Evolutionary conservation across 2,329 filamentous ascomycete genomes (phyloP).

Genomic region (Fusarium euwallaceae): DNA sequence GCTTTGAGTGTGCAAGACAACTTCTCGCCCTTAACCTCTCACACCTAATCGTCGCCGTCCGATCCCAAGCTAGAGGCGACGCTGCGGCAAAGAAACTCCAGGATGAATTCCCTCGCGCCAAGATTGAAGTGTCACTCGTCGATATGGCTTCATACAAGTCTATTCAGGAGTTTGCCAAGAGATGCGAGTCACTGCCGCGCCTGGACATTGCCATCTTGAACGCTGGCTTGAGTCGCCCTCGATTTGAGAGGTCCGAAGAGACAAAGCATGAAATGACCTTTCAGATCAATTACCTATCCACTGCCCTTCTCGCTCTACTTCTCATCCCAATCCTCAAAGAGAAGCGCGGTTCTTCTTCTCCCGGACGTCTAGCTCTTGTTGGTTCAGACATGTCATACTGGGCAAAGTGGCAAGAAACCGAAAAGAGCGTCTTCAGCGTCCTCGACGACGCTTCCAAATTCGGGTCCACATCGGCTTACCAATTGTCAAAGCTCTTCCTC

Average conservation of each 20-base stretch:
- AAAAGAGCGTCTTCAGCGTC: slow-evolving; percentile 41
- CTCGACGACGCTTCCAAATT: slow-evolving; percentile 37
- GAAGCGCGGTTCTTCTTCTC: slow-evolving; percentile 33
- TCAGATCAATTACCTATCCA: slow-evolving; percentile 58
- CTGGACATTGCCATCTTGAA: slow-evolving; percentile 63
- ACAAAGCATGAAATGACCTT: slow-evolving; percentile 57
- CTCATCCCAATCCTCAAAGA: slow-evolving; percentile 51
- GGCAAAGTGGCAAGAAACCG: slow-evolving; percentile 37
- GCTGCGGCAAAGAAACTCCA: slow-evolving; percentile 48
- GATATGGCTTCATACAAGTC: slow-evolving; percentile 63
- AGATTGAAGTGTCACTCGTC: slow-evolving; percentile 61
- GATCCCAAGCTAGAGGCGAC: slow-evolving; percentile 59
- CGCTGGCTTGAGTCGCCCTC: slow-evolving; percentile 53
- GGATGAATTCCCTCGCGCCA: slow-evolving; percentile 48
- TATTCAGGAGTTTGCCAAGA: slow-evolving; percentile 55
- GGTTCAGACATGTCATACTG: slow-evolving; percentile 50
- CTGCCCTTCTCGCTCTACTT: slow-evolving; percentile 49
- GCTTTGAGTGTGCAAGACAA: slow-evolving; percentile 59
- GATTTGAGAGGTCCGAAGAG: slow-evolving; percentile 46
- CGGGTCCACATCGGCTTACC: slow-evolving; percentile 28
- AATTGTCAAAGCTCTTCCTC: slow-evolving; percentile 50
- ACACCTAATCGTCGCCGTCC: slow-evolving; percentile 62
- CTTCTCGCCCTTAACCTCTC: slow-evolving; percentile 57
- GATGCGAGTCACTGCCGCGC: slow-evolving; percentile 50
- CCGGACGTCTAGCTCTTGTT: slow-evolving; percentile 48